Base-by-base conservation (phyloP, 352 stramenopile species). In the Globisporangium paroecandrum region DNA sequence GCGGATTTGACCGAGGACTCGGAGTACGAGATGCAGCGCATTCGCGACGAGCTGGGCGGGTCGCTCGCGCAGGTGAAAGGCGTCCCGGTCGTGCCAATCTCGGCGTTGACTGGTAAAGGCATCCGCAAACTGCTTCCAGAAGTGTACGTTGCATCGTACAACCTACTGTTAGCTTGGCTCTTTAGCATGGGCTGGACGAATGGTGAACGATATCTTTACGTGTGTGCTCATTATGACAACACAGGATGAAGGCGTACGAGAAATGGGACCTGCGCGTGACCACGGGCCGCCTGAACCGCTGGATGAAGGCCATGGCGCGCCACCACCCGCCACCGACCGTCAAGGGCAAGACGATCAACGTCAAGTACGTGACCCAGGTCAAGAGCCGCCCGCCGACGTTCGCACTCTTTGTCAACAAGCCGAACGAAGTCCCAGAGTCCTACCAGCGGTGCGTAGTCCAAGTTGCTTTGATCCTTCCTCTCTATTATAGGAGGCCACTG, bases 331-430 rank as follows among this genome's bases (percentile, higher is more conserved):
- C 87, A 51, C 87, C 87, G 68, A 90, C 82, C 4, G 69, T 93
- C 66, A 91, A 90, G 66, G 87, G 87, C 74, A 95, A 95, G 77
- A 78, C 82, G 60, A 71, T 94, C 41, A 95, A 95, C 69, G 72
- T 95, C 78, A 95, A 95, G 75, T 95, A 95, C 81, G 81, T 87
- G 61, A 94, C 87, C 36, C 87, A 95, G 69, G 83, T 95, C 58
- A 95, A 94, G 77, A 80, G 83, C 2, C 83, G 87, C 0, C 85
- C 85, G 32, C 87, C 87, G 43, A 95, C 87, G 6, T 95, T 95
- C 58, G 87, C 83, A 0, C 70, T 94, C 64, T 95, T 95, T 63
- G 85, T 93, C 4, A 95, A 87, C 78, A 91, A 89, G 58, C 84
- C 85, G 20, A 75, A 79, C 18, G 83, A 91, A 18, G 82, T 94